Conservation (phyloP, 192 early-diverging fungal genomes). For the Chytriomyces confervae region DNA sequence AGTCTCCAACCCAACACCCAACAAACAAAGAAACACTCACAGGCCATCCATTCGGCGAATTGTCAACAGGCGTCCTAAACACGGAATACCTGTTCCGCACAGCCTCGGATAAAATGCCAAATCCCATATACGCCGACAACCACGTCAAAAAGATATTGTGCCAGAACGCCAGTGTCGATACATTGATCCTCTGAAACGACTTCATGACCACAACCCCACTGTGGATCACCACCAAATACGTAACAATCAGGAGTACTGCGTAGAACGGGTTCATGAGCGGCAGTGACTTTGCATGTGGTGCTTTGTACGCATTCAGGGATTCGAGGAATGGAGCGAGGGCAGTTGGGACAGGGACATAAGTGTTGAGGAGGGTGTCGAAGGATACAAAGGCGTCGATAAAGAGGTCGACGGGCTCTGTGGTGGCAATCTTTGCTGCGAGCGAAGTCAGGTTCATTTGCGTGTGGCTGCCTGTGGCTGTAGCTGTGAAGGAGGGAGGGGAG, state of each 20-base stretch:
- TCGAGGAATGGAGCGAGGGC: not conserved
- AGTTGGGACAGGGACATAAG: not conserved
- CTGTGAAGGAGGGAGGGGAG: not conserved
- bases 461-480: too few species aligned
- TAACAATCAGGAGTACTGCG: constrained; percentile 54
- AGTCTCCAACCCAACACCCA: too few species aligned
- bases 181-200: constrained; percentile 50
- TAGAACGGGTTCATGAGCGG: constrained; percentile 73
- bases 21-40: not conserved
- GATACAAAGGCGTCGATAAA: not conserved
- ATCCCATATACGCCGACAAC: constrained; percentile 65
- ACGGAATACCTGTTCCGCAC: constrained; percentile 50
- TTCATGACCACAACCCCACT: constrained; percentile 59
- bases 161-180: constrained; percentile 53
- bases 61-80: constrained; percentile 61
- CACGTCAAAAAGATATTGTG: constrained; percentile 65
- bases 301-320: not conserved
- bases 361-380: not conserved
- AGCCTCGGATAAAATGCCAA: constrained; percentile 54
- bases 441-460: not conserved
- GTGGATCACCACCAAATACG: constrained; percentile 56
- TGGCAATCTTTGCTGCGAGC: not conserved
- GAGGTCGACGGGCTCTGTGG: not conserved
- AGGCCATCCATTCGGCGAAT: constrained; percentile 49
- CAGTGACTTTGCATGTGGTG: constrained; percentile 34